Base-by-base conservation (phyloP, 371 early-diverging fungal species). In the Catenaria anguillulae region DNA sequence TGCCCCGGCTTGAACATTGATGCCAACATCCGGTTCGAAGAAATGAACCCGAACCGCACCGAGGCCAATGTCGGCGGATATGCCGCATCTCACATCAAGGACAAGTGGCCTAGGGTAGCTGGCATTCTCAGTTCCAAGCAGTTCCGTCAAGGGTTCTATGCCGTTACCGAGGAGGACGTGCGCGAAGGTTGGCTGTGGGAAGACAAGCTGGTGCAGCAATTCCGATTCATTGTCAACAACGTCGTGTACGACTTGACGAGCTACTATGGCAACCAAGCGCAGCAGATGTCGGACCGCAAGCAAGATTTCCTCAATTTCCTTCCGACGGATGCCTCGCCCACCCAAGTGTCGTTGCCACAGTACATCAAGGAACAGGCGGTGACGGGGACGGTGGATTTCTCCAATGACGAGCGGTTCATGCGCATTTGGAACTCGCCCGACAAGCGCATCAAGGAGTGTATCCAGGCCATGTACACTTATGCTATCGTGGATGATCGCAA, bases 241-340 rank as follows among this genome's bases (percentile, higher is more conserved):
- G 76, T 78, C 55, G 77, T 90, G 0, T 90, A 87, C 60, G 91
- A 90, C 59, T 69, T 90, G 64, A 82, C 84, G 36, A 72, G 76
- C 50, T 90, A 90, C 63, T 61, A 52, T 61, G 8, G 63, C 63
- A 54, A 29, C 21, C 10, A 15, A 48, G n/a, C n/a, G n/a, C 24
- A 37, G 13, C 24, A 36, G 46, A 33, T 54, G 17, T 29, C 26
- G 46, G 36, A 19, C 37, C 35, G 55, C 10, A 31, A 35, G 24
- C 31, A 35, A 21, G 46, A 24, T 12, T 58, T 31, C 29, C 43
- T 58, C 13, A 42, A 31, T 17, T 10, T 24, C 40, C 24, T 29
- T 15, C 31, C 31, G 42, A 40, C 42, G 1, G 59, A 58, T 29
- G n/a, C n/a, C n/a, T n/a, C n/a, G n/a, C n/a, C n/a, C n/a, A n/a